Evolutionary conservation across 768 basidiomycete genomes (phyloP).

Genomic region (Mycena alexandri): DNA sequence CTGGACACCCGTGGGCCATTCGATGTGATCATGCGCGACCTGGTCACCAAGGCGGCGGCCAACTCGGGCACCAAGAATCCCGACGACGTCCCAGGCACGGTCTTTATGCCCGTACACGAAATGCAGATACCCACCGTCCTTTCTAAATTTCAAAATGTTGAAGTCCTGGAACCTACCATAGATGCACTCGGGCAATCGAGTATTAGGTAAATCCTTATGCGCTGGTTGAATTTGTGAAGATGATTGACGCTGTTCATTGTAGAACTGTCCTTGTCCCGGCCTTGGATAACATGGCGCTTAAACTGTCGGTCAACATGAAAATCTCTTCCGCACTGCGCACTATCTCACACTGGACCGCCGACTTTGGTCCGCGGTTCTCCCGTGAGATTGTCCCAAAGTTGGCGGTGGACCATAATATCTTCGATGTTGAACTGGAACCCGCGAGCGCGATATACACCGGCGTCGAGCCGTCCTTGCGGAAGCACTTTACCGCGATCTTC

Average conservation of each 20-base stretch:
- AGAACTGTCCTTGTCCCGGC: constrained; percentile 64
- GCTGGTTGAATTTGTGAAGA: no score
- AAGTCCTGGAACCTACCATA: constrained; percentile 55
- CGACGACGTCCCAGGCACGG: constrained; percentile 42
- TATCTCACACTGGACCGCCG: constrained; percentile 70
- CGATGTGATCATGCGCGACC: constrained; percentile 47
- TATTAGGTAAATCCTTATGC: constrained; percentile 56
- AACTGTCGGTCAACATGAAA: constrained; percentile 67
- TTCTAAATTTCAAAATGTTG: constrained; percentile 57
- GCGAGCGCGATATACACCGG: constrained; percentile 61
- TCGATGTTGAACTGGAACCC: constrained; percentile 62
- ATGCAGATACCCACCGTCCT: constrained; percentile 61
- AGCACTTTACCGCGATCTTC: constrained; percentile 66
- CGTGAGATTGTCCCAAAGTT: constrained; percentile 62
- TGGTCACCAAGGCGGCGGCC: constrained; percentile 51
- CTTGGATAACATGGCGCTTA: constrained; percentile 60
- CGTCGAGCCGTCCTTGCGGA: constrained; percentile 59
- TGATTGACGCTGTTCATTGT: constrained; percentile 17
- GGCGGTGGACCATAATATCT: constrained; percentile 55
- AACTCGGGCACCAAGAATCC: constrained; percentile 45
- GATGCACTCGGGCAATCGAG: constrained; percentile 64
- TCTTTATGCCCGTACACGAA: constrained; percentile 67
- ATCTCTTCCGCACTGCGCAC: constrained; percentile 71
- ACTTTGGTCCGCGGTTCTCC: constrained; percentile 70
- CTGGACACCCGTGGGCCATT: constrained; percentile 60